phyloP scores from a whole-genome alignment of 192 early-diverging fungal genomes.

The Podochytrium sp. region DNA sequence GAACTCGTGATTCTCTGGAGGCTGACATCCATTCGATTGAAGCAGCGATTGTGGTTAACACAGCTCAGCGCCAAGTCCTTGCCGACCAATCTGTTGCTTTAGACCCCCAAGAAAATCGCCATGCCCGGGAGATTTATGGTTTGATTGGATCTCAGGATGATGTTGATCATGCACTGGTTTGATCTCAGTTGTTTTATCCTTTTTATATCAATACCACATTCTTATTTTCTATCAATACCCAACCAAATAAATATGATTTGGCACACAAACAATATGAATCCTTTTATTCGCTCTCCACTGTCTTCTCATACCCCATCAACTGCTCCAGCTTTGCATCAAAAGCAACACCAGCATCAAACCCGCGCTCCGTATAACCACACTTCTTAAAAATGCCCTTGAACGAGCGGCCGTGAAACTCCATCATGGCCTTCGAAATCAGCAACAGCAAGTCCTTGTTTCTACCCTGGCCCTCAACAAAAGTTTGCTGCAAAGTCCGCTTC shows the following conservation, averaged over 20 bases:
- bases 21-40: neutral
- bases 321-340: neutral
- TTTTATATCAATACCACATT: neutral
- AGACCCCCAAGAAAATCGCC: neutral
- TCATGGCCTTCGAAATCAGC: neutral
- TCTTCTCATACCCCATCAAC: neutral
- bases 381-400: neutral
- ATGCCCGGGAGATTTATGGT: neutral
- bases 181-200: neutral
- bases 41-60: neutral
- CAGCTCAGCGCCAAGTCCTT: neutral
- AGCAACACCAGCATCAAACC: conserved; percentile 6
- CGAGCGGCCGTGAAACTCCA: neutral
- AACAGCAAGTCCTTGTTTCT: neutral
- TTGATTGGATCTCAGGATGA: neutral
- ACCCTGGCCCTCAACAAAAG: neutral
- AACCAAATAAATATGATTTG: too few species aligned
- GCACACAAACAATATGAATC: neutral
- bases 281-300: neutral
- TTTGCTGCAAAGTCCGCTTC: neutral
- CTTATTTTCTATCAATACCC: neutral
- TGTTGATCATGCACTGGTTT: conserved; percentile 1
- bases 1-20: neutral
- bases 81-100: neutral
- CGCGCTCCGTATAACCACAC: conserved; percentile 2